These are phyloP conservation scores for Neofusicoccum ribis DNA, from an alignment of 2,329 filamentous ascomycete genomes.

Conservation along the genomic window DNA sequence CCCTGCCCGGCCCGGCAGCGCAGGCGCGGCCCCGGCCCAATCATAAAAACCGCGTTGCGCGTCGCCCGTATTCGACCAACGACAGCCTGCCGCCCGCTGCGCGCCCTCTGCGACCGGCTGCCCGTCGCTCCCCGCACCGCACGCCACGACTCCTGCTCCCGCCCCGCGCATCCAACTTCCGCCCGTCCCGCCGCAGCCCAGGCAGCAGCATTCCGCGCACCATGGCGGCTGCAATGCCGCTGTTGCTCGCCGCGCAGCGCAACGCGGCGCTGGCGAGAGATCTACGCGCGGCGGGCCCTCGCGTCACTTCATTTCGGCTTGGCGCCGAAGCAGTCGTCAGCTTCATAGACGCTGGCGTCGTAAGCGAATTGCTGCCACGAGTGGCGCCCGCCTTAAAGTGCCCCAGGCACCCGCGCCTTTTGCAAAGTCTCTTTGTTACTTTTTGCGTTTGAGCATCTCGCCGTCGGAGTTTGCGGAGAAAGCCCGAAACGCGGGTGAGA, in stretches of 20 bases:
- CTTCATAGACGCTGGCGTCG: conserved; percentile 10
- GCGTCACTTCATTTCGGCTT: conserved; percentile 17
- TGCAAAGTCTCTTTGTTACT: neutral
- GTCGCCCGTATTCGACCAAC: neutral
- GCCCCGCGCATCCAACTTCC: no score
- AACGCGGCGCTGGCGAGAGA: neutral
- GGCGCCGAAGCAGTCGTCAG: conserved; percentile 18
- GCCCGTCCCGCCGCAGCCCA: neutral
- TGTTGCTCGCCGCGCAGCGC: neutral
- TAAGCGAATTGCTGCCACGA: neutral
- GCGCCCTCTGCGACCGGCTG: no score
- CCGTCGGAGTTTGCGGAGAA: neutral
- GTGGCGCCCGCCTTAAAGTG: neutral
- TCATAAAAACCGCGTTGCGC: neutral
- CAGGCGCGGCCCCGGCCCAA: neutral
- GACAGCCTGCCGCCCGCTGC: no score
- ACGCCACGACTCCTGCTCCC: no score
- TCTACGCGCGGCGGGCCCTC: conserved; percentile 6
- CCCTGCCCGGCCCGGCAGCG: neutral
- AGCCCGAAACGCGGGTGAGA: conserved; percentile 13
- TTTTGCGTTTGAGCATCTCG: neutral
- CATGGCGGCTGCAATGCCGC: neutral
- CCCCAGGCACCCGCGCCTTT: neutral
- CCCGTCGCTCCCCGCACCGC: no score
- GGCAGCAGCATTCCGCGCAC: neutral